phyloP scores from a whole-genome alignment of 768 basidiomycete genomes.

The Tricholoma sp. region DNA sequence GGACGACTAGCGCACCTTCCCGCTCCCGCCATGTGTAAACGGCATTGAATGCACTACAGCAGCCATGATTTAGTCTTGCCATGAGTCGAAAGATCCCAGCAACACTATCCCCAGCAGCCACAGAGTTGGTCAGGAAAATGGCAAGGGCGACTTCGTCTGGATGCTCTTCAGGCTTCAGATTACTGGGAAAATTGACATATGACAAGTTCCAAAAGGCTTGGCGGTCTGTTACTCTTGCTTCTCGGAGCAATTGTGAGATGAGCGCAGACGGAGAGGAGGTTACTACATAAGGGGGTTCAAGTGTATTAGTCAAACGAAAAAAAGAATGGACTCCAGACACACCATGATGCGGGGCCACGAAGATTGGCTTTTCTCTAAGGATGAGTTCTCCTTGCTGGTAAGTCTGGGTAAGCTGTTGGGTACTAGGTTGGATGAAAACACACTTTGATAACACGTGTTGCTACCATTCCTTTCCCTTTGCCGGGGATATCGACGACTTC shows the following conservation, averaged over 20 bases:
- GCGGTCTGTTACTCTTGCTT: conserved; percentile 27
- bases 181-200: conserved; percentile 45
- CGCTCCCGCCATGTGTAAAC: conserved; percentile 57
- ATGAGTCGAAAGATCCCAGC: conserved; percentile 60
- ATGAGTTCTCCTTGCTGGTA: conserved; percentile 52
- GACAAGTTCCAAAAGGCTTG: conserved; percentile 50
- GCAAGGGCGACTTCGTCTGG: conserved; percentile 49
- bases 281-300: conserved; percentile 27
- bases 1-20: conserved; percentile 45
- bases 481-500: conserved; percentile 45
- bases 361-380: conserved; percentile 49
- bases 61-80: conserved; percentile 66
- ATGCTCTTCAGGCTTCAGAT: conserved; percentile 31
- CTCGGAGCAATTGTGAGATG: conserved; percentile 31
- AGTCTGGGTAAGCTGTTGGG: not conserved
- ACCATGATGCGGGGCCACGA: conserved; percentile 49
- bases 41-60: conserved; percentile 60
- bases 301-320: not conserved
- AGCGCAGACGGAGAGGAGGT: conserved; percentile 39
- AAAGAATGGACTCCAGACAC: conserved; percentile 13
- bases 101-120: conserved; percentile 45
- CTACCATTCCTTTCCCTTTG: conserved; percentile 51
- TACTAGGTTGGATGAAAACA: conserved; percentile 3
- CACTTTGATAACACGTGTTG: conserved; percentile 47
- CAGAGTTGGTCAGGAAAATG: conserved; percentile 65